A percentile compares a stretch with the other conserved stretches of the same genome.
Evolutionary conservation across 768 basidiomycete species (phyloP).

Genomic region (Kwoniella heveanensis): DNA sequence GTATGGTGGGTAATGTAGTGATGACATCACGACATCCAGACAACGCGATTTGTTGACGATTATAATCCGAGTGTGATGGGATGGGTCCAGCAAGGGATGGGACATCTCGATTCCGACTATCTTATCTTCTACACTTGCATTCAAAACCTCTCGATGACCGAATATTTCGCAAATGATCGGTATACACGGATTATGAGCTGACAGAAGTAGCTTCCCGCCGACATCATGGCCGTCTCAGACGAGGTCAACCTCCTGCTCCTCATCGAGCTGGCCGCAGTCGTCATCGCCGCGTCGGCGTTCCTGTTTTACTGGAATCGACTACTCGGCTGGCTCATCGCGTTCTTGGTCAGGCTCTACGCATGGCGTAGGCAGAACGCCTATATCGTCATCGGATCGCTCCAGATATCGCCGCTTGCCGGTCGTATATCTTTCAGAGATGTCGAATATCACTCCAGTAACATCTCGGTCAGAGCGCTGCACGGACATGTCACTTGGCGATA

Average conservation of each 20-base stretch:
- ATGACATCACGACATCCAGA: slow-evolving; percentile 7
- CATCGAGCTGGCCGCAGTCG: slow-evolving; percentile 48
- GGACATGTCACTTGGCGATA: slow-evolving; percentile 90
- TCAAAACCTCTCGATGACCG: background rate
- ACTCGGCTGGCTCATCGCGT: slow-evolving; percentile 68
- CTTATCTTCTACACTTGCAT: background rate
- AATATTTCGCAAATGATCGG: no score
- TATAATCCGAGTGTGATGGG: no score
- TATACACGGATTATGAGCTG: background rate
- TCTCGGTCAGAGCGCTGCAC: slow-evolving; percentile 79
- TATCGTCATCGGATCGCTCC: slow-evolving; percentile 86
- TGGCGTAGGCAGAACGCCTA: slow-evolving; percentile 80
- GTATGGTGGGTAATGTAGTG: background rate
- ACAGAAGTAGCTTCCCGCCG: background rate
- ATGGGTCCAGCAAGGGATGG: no score
- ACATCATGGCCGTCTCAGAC: slow-evolving; percentile 21
- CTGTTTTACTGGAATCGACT: slow-evolving; percentile 92
- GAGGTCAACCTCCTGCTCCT: slow-evolving; percentile 49
- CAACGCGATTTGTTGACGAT: slow-evolving; percentile 3
- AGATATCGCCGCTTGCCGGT: slow-evolving; percentile 84
- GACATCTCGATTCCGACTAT: background rate
- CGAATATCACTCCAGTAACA: slow-evolving; percentile 87
- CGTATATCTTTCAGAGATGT: slow-evolving; percentile 85
- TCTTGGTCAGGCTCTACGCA: slow-evolving; percentile 68
- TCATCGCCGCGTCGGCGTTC: slow-evolving; percentile 59